phyloP scores from a whole-genome alignment of 495 filamentous ascomycete genomes.

The Letharia columbiana region DNA sequence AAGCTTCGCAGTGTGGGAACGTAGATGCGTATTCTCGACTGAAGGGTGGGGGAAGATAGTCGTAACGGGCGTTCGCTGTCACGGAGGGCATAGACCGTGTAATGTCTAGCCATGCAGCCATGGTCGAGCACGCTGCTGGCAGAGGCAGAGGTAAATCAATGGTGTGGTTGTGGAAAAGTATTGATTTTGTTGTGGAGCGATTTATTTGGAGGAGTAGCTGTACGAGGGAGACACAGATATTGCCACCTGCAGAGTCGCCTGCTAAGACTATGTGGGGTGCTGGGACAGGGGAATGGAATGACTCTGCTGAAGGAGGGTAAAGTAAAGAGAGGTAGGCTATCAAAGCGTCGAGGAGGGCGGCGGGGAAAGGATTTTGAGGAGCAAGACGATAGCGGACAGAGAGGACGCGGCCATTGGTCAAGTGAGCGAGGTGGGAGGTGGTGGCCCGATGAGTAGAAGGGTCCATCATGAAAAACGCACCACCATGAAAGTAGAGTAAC shows the following conservation, averaged over 20 bases:
- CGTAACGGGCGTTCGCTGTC: constrained; percentile 51
- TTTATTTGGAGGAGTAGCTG: constrained; percentile 66
- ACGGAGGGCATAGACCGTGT: constrained; percentile 66
- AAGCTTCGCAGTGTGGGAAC: constrained; percentile 52
- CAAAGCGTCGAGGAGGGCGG: constrained; percentile 75
- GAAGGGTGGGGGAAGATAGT: constrained; percentile 58
- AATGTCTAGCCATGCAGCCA: constrained; percentile 72
- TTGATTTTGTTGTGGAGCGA: constrained; percentile 34
- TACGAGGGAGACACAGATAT: constrained; percentile 61
- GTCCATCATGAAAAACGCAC: constrained; percentile 75
- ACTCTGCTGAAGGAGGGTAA: constrained; percentile 66
- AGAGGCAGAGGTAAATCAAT: constrained; percentile 50
- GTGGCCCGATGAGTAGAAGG: constrained; percentile 55
- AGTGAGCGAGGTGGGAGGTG: constrained; percentile 39
- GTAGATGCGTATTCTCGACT: constrained; percentile 26
- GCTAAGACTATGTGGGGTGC: constrained; percentile 66
- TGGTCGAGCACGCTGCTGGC: constrained; percentile 58
- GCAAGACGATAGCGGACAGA: constrained; percentile 81
- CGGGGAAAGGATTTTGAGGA: constrained; percentile 75
- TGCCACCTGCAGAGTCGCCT: constrained; percentile 86
- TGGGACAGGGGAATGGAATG: constrained; percentile 60
- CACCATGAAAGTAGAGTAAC: constrained; percentile 82
- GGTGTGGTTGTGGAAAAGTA: constrained; percentile 55
- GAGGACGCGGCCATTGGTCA: constrained; percentile 54
- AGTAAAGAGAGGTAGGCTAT: constrained; percentile 75